Base-by-base conservation (phyloP, 2,329 filamentous ascomycete species). In the Mollisia scopiformis region DNA sequence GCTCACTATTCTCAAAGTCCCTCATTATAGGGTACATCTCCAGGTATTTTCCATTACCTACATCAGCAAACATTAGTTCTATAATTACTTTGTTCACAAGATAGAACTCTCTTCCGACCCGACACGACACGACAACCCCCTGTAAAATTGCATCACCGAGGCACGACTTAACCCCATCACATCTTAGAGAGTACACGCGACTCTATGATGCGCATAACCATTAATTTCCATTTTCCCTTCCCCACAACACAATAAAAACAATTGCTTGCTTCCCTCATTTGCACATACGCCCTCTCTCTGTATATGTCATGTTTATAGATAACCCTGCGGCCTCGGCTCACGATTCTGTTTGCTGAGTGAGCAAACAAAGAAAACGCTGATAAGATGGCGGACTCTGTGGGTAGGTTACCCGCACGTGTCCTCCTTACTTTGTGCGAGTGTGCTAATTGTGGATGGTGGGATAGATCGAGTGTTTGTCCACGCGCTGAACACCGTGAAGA, bases 401-500 rank as follows among this genome's bases (percentile, higher is more conserved):
- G 81, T 82, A 75, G 57, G 71, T 72, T 35, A 56, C 8, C 27
- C 55, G 31, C 31, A n/a, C 51, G 25, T 31, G 16, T 31, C n/a
- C 23, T 31, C 37, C 19, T 27, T 6, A 41, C 23, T 37, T 41
- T 43, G 19, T 19, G 6, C 41, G 27, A 46, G 27, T 46, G n/a
- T 6, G 16, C 41, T 46, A 46, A 46, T 27, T 14, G 11, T 25
- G 11, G 31, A 47, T 4, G 13, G 3, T 28, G 2, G 21, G 23
- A 47, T 37, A 98, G 95, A 99, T 80, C 90, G 95, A 78, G 95
- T 99, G 74, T 99, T 99, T 77, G 94, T 96, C 76, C 94, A 99
- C 86, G 95, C 95, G 67, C 90, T 99, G 77, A 97, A 97, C 79
- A 98, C 95, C 25, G 94, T 99, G 72, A 97, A 97, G 78, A 96